Conservation (phyloP, 768 basidiomycete genomes). For the Hysterangium stoloniferum region DNA sequence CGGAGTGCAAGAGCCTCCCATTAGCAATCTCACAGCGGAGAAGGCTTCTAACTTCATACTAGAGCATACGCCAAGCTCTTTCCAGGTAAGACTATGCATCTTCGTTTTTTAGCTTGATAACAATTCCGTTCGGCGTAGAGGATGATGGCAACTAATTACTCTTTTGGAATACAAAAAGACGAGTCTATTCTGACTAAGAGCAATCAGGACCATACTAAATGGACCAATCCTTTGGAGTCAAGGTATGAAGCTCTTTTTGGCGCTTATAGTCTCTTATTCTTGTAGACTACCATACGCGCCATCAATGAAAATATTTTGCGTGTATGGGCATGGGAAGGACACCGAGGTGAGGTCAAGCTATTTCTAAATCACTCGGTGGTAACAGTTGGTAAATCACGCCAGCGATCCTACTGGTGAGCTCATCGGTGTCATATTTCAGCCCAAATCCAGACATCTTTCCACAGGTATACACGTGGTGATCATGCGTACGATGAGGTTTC, state of each 20-base stretch:
- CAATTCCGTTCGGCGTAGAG: constrained; percentile 33
- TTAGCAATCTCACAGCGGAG: constrained; percentile 67
- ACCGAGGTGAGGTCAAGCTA: constrained; percentile 60
- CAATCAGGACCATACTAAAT: constrained; percentile 70
- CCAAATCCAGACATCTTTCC: background rate
- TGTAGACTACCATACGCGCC: constrained; percentile 79
- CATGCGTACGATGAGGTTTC: constrained; percentile 58
- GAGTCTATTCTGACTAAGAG: constrained; percentile 56
- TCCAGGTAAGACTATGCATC: constrained; percentile 43
- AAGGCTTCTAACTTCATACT: constrained; percentile 75
- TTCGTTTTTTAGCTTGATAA: background rate
- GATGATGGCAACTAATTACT: constrained; percentile 83
- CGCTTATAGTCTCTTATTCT: background rate
- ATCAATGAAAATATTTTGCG: constrained; percentile 85
- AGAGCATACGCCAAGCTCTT: constrained; percentile 71
- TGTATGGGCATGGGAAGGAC: constrained; percentile 94
- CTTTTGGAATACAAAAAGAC: constrained; percentile 79
- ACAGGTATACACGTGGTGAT: constrained; percentile 64
- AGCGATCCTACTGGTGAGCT: constrained; percentile 82
- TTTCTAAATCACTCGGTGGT: background rate
- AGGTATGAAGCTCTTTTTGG: constrained; percentile 33
- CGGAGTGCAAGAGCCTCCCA: constrained; percentile 17
- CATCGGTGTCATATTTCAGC: background rate
- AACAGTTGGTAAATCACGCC: constrained; percentile 9
- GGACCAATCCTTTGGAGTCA: constrained; percentile 86